phyloP scores from a whole-genome alignment of 805 yeast species.

The Yarrowia sp. region DNA sequence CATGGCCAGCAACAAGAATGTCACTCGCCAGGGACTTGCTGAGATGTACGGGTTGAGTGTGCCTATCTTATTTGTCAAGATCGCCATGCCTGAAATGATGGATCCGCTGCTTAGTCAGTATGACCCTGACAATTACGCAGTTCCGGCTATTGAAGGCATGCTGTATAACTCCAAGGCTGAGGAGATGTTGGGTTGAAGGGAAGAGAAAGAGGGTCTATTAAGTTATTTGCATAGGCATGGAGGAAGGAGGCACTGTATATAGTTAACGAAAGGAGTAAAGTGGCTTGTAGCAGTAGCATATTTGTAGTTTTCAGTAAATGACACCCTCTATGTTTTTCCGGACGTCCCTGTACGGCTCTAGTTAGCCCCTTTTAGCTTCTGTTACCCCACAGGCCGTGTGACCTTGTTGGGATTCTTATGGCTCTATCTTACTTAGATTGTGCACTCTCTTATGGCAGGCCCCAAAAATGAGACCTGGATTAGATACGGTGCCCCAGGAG shows the following conservation, averaged over 20 bases:
- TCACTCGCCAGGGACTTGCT: conserved; percentile 24
- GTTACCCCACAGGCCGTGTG: neutral
- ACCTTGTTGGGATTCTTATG: neutral
- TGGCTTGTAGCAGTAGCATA: too few relatives aligned
- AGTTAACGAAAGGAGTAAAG: neutral
- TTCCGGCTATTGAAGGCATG: conserved; percentile 30
- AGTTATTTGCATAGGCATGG: conserved; percentile 5
- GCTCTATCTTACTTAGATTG: conserved; percentile 6
- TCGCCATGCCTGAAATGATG: conserved; percentile 10
- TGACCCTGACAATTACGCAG: conserved; percentile 24
- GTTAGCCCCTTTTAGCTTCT: conserved; percentile 5
- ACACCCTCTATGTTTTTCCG: too few relatives aligned
- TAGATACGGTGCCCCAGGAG: conserved; percentile 18
- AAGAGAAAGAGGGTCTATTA: neutral
- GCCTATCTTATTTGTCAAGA: conserved; percentile 29
- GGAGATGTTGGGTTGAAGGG: conserved; percentile 11
- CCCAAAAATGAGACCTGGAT: conserved; percentile 1
- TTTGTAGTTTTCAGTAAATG: too few relatives aligned
- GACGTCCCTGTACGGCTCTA: neutral
- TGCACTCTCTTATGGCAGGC: conserved; percentile 1
- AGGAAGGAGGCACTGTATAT: neutral
- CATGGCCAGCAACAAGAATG: conserved; percentile 24
- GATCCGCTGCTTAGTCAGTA: conserved; percentile 28
- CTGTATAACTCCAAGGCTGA: conserved; percentile 21
- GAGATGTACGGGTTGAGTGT: conserved; percentile 18